Conservation (phyloP, 2,329 filamentous ascomycete genomes). For the Pestalotiopsis fici region DNA sequence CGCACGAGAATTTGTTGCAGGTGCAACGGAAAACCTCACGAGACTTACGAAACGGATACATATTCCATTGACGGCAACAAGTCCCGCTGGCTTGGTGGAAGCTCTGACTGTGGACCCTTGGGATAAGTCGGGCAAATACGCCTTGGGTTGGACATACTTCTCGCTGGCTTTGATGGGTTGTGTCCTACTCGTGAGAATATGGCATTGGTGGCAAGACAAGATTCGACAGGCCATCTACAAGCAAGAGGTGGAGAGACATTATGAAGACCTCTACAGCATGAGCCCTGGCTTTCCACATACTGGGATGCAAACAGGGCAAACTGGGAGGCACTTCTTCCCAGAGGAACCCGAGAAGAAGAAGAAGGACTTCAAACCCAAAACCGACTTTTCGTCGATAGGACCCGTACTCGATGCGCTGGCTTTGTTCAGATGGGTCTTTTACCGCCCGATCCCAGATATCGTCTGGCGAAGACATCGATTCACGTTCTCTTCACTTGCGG, state of each 20-base stretch:
- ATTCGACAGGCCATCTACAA: constrained; percentile 88
- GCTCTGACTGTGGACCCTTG: constrained; percentile 75
- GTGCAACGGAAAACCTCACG: constrained; percentile 34
- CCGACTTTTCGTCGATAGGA: constrained; percentile 74
- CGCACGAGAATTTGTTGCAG: constrained; percentile 31
- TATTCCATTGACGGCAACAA: constrained; percentile 61
- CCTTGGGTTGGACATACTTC: constrained; percentile 85
- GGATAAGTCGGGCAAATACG: constrained; percentile 82
- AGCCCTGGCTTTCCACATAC: constrained; percentile 49
- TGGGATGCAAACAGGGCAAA: constrained; percentile 49
- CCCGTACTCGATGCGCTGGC: constrained; percentile 78
- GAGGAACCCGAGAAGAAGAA: constrained; percentile 60
- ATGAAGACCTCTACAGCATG: constrained; percentile 52
- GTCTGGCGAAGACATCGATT: constrained; percentile 68
- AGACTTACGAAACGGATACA: constrained; percentile 55
- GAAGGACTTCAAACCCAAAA: constrained; percentile 61
- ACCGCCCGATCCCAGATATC: constrained; percentile 79
- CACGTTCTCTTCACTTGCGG: constrained; percentile 78
- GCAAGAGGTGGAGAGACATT: constrained; percentile 72
- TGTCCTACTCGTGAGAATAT: constrained; percentile 72
- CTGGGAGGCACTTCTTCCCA: constrained; percentile 75
- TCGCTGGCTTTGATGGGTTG: constrained; percentile 69
- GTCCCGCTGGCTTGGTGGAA: constrained; percentile 62
- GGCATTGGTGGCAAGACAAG: constrained; percentile 92
- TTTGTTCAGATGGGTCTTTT: constrained; percentile 86